Base-by-base conservation (phyloP, 768 basidiomycete species). In the Tulasnella sp. region DNA sequence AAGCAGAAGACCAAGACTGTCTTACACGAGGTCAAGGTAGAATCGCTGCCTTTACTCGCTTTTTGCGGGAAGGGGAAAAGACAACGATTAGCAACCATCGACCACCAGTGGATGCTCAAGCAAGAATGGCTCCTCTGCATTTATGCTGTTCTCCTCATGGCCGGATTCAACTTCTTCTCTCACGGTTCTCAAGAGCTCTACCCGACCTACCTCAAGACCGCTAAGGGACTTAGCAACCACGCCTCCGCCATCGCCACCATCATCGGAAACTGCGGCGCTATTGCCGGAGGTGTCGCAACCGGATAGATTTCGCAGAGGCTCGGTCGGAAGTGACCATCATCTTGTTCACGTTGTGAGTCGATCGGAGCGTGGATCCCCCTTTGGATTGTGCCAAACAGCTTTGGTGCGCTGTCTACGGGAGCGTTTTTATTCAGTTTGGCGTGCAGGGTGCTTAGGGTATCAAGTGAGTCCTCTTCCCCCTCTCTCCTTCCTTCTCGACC, bases 391-490 rank as follows among this genome's bases (percentile, higher is more conserved):
- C 95, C 95, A 2, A 83, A 80, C 7, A 83, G 86, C 0, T 96
- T 96, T 82, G 82, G 87, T 0, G 86, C 84, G 1, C 89, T 97
- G 11, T 81, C 92, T 0, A 93, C 93, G 0, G 93, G 93, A 11
- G 94, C 93, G 0, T 97, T 96, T 84, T 88, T 79, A 85, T 94
- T 19, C 94, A 96, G 80, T 89, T 93, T 79, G 93, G 93, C 71
- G 93, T 96, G 0, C 95, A 97, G 81, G 94, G 93, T 1, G 94
- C 93, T 45, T 94, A 93, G 92, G 93, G 93, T 79, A 90, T 93
- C 72, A 73, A 12, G 92, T 93, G 80, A 79, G 91, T 82, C 8
- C 31, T 39, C 12, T 29, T 12, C 17, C 15, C 5, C 45, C 36
- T 3, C 42, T 22, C 77, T 74, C 14, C n/a, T n/a, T n/a, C n/a